phyloP scores from a whole-genome alignment of 441 rosid genomes.

The Raphanus hybrid region DNA sequence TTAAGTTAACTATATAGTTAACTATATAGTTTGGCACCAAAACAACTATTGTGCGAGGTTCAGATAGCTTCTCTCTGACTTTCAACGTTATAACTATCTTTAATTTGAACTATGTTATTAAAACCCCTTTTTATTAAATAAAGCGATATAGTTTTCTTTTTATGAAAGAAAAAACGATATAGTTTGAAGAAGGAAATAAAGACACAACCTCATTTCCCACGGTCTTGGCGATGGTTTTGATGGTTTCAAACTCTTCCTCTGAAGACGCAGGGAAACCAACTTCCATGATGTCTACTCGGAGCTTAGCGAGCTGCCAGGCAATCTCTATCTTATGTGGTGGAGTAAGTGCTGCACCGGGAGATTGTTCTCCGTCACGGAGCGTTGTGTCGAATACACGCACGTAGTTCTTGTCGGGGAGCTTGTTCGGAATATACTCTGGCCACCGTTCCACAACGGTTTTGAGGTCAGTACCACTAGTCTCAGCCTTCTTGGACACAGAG shows the following conservation, averaged over 20 bases:
- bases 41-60: background rate
- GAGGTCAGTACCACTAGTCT: background rate
- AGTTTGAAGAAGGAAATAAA: conserved; percentile 2
- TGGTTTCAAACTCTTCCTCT: conserved; percentile 77
- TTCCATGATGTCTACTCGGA: conserved; percentile 87
- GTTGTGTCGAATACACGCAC: conserved; percentile 80
- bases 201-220: conserved; percentile 52
- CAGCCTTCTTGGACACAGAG: background rate
- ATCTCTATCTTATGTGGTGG: conserved; percentile 80
- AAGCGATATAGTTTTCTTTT: too few relatives aligned
- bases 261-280: conserved; percentile 89
- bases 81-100: too few relatives aligned
- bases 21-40: background rate
- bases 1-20: background rate
- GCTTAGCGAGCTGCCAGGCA: conserved; percentile 77
- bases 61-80: background rate
- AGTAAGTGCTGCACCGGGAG: conserved; percentile 72
- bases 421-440: conserved; percentile 64
- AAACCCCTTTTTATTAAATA: too few relatives aligned
- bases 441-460: conserved; percentile 33
- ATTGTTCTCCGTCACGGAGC: conserved; percentile 92
- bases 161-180: background rate
- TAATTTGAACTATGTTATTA: too few relatives aligned
- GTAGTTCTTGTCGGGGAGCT: conserved; percentile 31
- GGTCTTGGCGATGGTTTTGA: conserved; percentile 65